phyloP scores from a whole-genome alignment of 495 filamentous ascomycete genomes.

The Penicillium paxilli region DNA sequence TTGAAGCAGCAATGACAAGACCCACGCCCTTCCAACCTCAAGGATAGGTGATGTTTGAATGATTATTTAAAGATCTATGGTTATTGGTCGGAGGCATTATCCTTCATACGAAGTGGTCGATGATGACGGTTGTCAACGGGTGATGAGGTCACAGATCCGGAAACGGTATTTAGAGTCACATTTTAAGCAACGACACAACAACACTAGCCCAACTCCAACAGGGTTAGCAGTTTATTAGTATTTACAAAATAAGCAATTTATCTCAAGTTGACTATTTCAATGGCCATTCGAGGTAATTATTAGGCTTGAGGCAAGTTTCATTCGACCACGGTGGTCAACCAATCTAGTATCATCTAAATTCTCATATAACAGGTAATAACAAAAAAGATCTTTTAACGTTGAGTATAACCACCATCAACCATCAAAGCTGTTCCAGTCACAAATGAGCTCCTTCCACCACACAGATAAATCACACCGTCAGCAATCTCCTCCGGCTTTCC shows the following conservation, averaged over 20 bases:
- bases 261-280: too few species aligned
- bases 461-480: slow-evolving; percentile 44
- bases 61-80: background rate
- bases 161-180: background rate
- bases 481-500: slow-evolving; percentile 42
- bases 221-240: too few species aligned
- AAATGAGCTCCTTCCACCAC: slow-evolving; percentile 38
- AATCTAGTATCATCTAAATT: too few species aligned
- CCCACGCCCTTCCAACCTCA: background rate
- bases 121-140: slow-evolving; percentile 3
- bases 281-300: too few species aligned
- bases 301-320: too few species aligned
- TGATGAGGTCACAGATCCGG: slow-evolving; percentile 13
- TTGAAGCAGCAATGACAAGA: background rate
- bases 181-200: too few species aligned
- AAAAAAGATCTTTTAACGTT: too few species aligned
- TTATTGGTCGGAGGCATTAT: slow-evolving; percentile 1
- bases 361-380: background rate
- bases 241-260: too few species aligned
- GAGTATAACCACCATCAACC: slow-evolving; percentile 45
- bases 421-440: slow-evolving; percentile 43
- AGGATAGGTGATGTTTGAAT: background rate
- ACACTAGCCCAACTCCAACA: background rate
- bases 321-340: background rate
- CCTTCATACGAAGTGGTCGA: background rate